Evolutionary conservation across 441 rosid genomes (phyloP), one percentile per base, ranked within the genome.

Genomic region (Capsella rubella): DNA sequence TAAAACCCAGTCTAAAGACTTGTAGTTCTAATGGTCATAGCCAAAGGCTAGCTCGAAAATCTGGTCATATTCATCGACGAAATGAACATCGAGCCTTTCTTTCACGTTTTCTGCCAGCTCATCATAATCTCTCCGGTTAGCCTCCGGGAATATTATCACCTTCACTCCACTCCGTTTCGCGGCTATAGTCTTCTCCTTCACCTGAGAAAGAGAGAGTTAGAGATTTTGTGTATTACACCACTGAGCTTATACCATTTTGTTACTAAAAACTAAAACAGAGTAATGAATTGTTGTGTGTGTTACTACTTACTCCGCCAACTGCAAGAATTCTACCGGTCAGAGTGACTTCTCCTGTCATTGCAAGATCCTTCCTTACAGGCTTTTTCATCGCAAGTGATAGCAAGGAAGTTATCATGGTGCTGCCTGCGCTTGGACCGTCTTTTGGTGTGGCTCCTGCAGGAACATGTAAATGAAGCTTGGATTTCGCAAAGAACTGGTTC

Each of bases 361-460:
- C 99, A 76, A 95, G 89, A 82, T 92, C 98, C 72, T 80, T 87
- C 81, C 64, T 81, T 28, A 88, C 91, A 16, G 85, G 85, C 77
- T 87, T 92, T 72, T 87, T 84, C 96, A 84, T 64, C 61, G 97
- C 93, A 43, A 92, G 87, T 18, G 98, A 92, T n/a, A 95, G 80
- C 89, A 95, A 74, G 5, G 99, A 92, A 6, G 97, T 95, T 77
- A 90, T 85, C 96, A 92, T 95, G 59, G 98, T 88, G 84, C 98
- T 88, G 47, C 99, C 99, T 15, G 98, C 99, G 63, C 99, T 95
- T 5, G 99, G 98, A 18, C 99, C 98, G 29, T 95, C 98, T 76
- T 95, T 92, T 0, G 93, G 97, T 28, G 89, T 86, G 69, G 98
- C 97, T 45, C 99, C 99, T 8, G 88, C 91, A 7, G 99, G 99